Base-by-base conservation (phyloP, 2,329 filamentous ascomycete species). In the Diaporthe australafricana region DNA sequence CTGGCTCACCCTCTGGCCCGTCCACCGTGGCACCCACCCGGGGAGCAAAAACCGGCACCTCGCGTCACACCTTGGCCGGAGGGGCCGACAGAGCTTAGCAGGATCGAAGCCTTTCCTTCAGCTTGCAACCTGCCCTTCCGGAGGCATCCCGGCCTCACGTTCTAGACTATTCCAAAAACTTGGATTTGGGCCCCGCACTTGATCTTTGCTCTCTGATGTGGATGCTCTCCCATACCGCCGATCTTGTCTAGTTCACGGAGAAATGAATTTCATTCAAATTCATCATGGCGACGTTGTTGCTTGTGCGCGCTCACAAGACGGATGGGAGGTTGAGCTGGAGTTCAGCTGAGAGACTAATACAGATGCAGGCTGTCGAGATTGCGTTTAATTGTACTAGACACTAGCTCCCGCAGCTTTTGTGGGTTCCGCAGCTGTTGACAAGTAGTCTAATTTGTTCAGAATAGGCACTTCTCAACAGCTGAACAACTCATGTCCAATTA, bases 1-100 rank as follows among this genome's bases (percentile, higher is more conserved):
- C 11, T 17, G 30, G 60, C 27, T 63, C 60, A 63, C 42, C 42
- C 6, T 47, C 57, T 63, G 60, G 60, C 60, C 60, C 60, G 60
- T 63, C 42, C 60, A 27, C 8, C 42, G 30, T 17, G 27, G 20
- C 60, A 48, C 8, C 60, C 60, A 63, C 60, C 42, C 60, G 60
- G 42, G 60, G 60, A 63, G 27, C 20, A 22, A 38, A 35, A 63
- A 63, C 8, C 57, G 40, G 42, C 17, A n/a, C 60, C 35, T n/a
- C n/a, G n/a, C 42, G 42, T 16, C 60, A 35, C 60, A 63, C 42
- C 42, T 63, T 20, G 14, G 42, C 48, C 60, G 60, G 60, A 48
- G 42, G 60, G 27, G 60, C 60, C 60, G 60, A 48, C 17, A 63
- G 60, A 63, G 42, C 60, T 63, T 63, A 30, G 42, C 60, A 63